Percentiles rank a stretch among this genome's conserved stretches.
Evolutionary conservation across 352 stramenopile genomes (phyloP).

Genomic region (Pythium coloratum): DNA sequence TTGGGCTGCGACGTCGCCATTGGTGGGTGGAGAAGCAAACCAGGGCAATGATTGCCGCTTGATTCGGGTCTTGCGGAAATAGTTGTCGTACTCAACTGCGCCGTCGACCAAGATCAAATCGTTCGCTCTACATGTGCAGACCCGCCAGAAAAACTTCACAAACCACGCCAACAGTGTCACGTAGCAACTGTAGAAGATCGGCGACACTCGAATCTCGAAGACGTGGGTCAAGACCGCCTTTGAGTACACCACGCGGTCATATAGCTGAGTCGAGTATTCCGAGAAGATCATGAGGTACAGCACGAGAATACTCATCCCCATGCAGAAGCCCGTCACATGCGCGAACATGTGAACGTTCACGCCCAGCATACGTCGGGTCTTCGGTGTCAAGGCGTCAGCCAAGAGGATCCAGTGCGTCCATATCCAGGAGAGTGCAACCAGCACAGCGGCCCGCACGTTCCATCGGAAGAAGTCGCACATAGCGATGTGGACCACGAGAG

Average conservation of each 20-base stretch:
- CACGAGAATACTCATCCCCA: slow-evolving; percentile 5
- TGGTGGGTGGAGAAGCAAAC: not conserved
- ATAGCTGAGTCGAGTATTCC: not conserved
- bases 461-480: slow-evolving; percentile 17
- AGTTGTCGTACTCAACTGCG: slow-evolving; percentile 17
- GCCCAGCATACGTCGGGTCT: slow-evolving; percentile 11
- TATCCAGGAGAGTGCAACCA: slow-evolving; percentile 10
- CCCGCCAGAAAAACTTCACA: slow-evolving; percentile 19
- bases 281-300: slow-evolving; percentile 14
- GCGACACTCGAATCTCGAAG: slow-evolving; percentile 16
- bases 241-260: not conserved
- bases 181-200: slow-evolving; percentile 24
- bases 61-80: not conserved
- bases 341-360: slow-evolving; percentile 9
- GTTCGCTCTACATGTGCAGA: not conserved
- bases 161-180: slow-evolving; percentile 9
- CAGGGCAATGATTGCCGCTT: not conserved
- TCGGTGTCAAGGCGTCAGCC: slow-evolving; percentile 14
- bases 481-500: slow-evolving; percentile 1
- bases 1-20: not conserved
- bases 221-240: not conserved
- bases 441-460: not conserved
- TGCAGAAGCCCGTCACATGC: slow-evolving; percentile 3
- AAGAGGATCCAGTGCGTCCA: slow-evolving; percentile 20
- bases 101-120: slow-evolving; percentile 23